Evolutionary conservation across 768 basidiomycete genomes (phyloP).

Genomic region (Podaxis rugospora): DNA sequence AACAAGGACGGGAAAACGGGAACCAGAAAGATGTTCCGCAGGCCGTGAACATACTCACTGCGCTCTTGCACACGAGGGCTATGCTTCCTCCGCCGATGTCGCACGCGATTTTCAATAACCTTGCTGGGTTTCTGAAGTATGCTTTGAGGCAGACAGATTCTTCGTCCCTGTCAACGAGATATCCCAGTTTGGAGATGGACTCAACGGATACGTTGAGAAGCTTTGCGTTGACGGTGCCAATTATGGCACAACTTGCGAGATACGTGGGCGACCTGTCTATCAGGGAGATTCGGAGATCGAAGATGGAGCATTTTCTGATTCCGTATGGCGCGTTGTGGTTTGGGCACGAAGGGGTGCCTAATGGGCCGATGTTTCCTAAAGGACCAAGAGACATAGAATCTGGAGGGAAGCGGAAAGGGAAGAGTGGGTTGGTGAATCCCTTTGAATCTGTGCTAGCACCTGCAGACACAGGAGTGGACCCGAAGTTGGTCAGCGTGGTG

Average conservation of each 20-base stretch:
- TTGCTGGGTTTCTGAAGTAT: conserved; percentile 64
- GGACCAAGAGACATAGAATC: conserved; percentile 15
- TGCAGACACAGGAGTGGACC: conserved; percentile 28
- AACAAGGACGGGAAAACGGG: background rate
- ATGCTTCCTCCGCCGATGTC: conserved; percentile 59
- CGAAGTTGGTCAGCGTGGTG: conserved; percentile 47
- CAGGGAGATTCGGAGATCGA: conserved; percentile 68
- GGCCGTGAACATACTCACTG: conserved; percentile 50
- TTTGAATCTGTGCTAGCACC: conserved; percentile 49
- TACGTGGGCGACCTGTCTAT: conserved; percentile 73
- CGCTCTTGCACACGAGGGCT: conserved; percentile 52
- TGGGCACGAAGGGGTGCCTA: conserved; percentile 40
- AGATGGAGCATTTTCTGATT: conserved; percentile 62
- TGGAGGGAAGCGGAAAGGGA: background rate
- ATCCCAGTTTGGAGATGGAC: background rate
- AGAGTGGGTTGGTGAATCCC: conserved; percentile 20
- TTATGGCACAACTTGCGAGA: conserved; percentile 52
- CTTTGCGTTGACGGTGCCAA: conserved; percentile 51
- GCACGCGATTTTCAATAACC: conserved; percentile 65
- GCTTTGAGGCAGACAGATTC: conserved; percentile 39
- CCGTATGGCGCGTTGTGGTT: conserved; percentile 76
- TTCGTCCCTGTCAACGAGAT: background rate
- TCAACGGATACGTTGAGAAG: conserved; percentile 36
- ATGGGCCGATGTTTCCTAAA: conserved; percentile 60
- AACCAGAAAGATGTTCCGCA: conserved; percentile 40